Conservation (phyloP, 305 asterid species). For the Euphrasia arctica region DNA sequence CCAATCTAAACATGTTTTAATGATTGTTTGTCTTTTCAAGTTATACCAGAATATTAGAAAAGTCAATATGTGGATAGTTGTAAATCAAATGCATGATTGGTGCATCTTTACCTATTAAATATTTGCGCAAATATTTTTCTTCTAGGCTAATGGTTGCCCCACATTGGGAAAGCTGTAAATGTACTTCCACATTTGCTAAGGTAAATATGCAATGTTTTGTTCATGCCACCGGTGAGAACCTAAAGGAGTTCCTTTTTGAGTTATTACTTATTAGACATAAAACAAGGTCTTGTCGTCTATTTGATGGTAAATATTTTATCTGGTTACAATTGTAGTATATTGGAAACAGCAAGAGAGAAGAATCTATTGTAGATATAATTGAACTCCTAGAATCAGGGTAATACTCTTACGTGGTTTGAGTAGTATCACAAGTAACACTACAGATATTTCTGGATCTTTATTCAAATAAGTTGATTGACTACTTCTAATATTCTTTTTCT, state of each 20-base stretch:
- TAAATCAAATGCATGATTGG: slow-evolving; percentile 7
- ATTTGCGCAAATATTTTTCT: too few relatives aligned
- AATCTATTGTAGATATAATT: slow-evolving; percentile 14
- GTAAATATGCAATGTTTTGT: neutral
- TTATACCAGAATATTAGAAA: slow-evolving; percentile 8
- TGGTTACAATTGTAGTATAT: neutral
- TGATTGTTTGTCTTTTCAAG: neutral
- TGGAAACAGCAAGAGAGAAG: neutral
- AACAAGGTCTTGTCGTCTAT: neutral
- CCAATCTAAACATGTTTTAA: neutral
- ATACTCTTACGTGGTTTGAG: neutral
- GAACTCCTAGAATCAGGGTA: slow-evolving; percentile 1
- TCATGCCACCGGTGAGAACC: slow-evolving; percentile 6
- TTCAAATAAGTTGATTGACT: slow-evolving; percentile 9
- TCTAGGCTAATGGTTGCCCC: neutral
- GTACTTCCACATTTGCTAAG: neutral
- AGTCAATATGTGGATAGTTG: neutral
- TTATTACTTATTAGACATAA: neutral
- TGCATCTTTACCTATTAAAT: too few relatives aligned
- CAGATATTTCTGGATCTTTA: neutral
- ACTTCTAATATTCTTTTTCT: slow-evolving; percentile 6
- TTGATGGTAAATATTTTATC: neutral
- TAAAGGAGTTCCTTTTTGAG: neutral
- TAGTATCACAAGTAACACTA: too few relatives aligned
- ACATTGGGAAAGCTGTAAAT: neutral